Conservation (phyloP, 192 early-diverging fungal genomes). For the Phycomyces nitens region DNA sequence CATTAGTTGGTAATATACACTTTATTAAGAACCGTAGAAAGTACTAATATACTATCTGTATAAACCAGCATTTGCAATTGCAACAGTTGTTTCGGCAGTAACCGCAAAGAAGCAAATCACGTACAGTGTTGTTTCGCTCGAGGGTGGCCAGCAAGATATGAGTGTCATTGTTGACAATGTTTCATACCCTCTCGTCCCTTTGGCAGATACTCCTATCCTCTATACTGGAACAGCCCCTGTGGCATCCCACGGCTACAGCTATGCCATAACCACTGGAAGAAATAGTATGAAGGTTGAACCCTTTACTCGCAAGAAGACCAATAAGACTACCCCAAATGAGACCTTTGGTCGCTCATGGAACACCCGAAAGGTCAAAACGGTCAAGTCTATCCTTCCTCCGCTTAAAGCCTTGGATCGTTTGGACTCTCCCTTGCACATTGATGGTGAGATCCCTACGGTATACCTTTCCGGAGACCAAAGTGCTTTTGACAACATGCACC, state of each 20-base stretch:
- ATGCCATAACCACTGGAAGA: background rate
- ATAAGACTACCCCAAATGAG: constrained; percentile 10
- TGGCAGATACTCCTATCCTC: constrained; percentile 4
- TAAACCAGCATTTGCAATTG: too few relatives aligned
- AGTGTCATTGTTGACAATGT: constrained; percentile 12
- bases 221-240: constrained; percentile 13
- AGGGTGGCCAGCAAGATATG: constrained; percentile 2
- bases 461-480: constrained; percentile 9
- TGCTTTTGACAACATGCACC: constrained; percentile 6
- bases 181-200: constrained; percentile 2
- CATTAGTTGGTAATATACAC: too few relatives aligned
- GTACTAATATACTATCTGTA: too few relatives aligned
- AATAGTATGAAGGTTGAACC: background rate
- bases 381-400: background rate
- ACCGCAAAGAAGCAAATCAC: background rate
- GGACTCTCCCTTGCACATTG: constrained; percentile 17
- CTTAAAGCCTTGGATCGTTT: constrained; percentile 18
- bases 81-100: background rate
- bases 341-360: constrained; percentile 24
- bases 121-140: constrained; percentile 2
- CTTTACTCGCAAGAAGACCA: constrained; percentile 3
- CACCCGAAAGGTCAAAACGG: background rate
- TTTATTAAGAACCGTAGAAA: too few relatives aligned
- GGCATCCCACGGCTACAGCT: constrained; percentile 1
- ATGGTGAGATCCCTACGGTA: constrained; percentile 24